Evolutionary conservation across 805 yeast genomes (phyloP), one percentile per base, ranked within the genome.

Genomic region (Kockiozyma suomiensis): DNA sequence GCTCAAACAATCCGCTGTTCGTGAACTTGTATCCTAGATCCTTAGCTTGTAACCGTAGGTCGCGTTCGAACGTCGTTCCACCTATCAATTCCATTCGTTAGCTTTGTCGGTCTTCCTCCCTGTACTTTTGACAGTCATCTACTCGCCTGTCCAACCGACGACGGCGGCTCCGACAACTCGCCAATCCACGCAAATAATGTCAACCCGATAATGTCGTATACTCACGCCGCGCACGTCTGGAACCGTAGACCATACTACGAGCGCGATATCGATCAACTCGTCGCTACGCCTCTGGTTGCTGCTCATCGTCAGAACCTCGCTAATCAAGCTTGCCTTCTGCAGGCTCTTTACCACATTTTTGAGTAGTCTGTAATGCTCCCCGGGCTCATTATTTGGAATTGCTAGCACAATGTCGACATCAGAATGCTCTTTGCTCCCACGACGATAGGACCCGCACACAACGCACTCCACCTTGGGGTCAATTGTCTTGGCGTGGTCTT

Each of bases 141-240:
- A 26, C 62, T 10, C 43, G 54, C 67, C 68, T n/a, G 68, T 65
- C 68, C 68, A 65, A 26, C 68, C 68, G 25, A 65, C 61, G 1
- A 65, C 48, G 3, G 68, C 68, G 7, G 63, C 23, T 13, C 68
- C 68, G 33, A 58, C 40, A 25, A 54, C 42, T 10, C 35, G 38
- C 58, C 68, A 66, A 26, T 66, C 62, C 5, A 54, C 62, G 30
- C 61, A 45, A 28, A 65, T 65, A 8, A 65, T 50, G 35, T 65
- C 68, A 19, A 65, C 68, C n/a, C 68, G 50, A 28, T 51, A 42
- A 21, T 65, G 62, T 10, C 28, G 23, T 26, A 56, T 10, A 10
- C 17, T 17, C 28, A 33, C 45, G 7, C 42, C 55, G 6, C 26
- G 15, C 15, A 10, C 10, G 10, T 42, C 28, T 7, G 65, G 61